phyloP scores from a whole-genome alignment of 306 rosid genomes.

The Trifolium pratense region DNA sequence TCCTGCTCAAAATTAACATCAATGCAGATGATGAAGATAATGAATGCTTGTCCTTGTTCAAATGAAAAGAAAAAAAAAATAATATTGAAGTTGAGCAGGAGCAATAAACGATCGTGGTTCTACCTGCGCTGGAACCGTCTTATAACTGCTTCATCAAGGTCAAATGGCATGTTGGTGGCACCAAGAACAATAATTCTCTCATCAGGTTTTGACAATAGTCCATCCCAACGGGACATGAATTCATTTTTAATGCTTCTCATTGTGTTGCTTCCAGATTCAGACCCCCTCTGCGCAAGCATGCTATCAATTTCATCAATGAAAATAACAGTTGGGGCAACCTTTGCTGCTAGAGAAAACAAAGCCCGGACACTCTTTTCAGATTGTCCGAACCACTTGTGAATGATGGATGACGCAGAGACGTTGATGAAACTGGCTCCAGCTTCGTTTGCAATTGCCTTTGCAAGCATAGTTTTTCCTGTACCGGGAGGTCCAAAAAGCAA shows the following conservation, averaged over 20 bases:
- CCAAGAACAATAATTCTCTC: constrained; percentile 78
- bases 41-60: neutral
- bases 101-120: too few species aligned
- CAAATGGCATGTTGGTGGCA: constrained; percentile 88
- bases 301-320: constrained; percentile 88
- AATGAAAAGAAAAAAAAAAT: too few species aligned
- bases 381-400: constrained; percentile 78
- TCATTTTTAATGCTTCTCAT: constrained; percentile 87
- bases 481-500: constrained; percentile 92
- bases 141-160: constrained; percentile 88
- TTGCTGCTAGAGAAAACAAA: constrained; percentile 77
- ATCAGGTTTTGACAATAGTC: constrained; percentile 64
- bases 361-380: constrained; percentile 85
- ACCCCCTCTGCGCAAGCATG: constrained; percentile 81
- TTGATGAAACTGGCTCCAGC: constrained; percentile 88
- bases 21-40: too few species aligned
- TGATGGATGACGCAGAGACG: constrained; percentile 80
- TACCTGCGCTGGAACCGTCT: constrained; percentile 85
- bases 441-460: constrained; percentile 85
- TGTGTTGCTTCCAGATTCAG: constrained; percentile 60
- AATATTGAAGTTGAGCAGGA: too few species aligned
- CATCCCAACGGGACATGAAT: constrained; percentile 89
- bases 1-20: constrained; percentile 58
- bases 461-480: constrained; percentile 86
- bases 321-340: constrained; percentile 82